Evolutionary conservation across 495 filamentous ascomycete species (phyloP).

Genomic region (Penicillium bovifimosum): DNA sequence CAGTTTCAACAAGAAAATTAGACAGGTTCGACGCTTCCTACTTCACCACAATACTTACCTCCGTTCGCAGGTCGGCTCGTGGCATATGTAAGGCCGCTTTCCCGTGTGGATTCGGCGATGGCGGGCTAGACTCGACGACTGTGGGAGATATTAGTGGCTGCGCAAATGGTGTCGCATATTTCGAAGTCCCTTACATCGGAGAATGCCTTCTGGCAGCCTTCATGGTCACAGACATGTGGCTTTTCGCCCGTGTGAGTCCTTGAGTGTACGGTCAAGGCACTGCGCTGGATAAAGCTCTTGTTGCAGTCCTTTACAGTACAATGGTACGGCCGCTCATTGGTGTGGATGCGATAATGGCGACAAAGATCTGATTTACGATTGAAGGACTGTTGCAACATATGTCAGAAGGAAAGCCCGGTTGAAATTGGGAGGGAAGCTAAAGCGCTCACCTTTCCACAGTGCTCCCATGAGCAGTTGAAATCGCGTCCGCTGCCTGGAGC

Average conservation of each 20-base stretch:
- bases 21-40: neutral
- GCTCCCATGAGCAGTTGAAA: slow-evolving; percentile 45
- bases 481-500: slow-evolving; percentile 42
- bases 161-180: neutral
- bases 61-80: slow-evolving; percentile 70
- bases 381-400: slow-evolving; percentile 59
- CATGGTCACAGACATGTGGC: slow-evolving; percentile 74
- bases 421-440: neutral
- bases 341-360: slow-evolving; percentile 85
- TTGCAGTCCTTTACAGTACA: slow-evolving; percentile 66
- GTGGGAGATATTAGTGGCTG: neutral
- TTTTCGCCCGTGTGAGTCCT: slow-evolving; percentile 88
- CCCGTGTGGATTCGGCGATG: slow-evolving; percentile 86
- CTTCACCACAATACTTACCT: slow-evolving; percentile 49
- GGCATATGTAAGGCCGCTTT: slow-evolving; percentile 78
- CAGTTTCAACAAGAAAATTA: neutral
- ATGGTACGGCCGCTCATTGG: slow-evolving; percentile 78
- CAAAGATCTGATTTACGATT: slow-evolving; percentile 90
- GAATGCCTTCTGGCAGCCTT: slow-evolving; percentile 78
- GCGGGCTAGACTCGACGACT: slow-evolving; percentile 84
- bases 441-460: slow-evolving; percentile 41
- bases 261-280: slow-evolving; percentile 80
- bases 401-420: neutral
- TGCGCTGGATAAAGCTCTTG: slow-evolving; percentile 88
- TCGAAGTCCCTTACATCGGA: slow-evolving; percentile 64